phyloP scores from a whole-genome alignment of 1,139 yeast genomes.

The Lodderomyces theae region DNA sequence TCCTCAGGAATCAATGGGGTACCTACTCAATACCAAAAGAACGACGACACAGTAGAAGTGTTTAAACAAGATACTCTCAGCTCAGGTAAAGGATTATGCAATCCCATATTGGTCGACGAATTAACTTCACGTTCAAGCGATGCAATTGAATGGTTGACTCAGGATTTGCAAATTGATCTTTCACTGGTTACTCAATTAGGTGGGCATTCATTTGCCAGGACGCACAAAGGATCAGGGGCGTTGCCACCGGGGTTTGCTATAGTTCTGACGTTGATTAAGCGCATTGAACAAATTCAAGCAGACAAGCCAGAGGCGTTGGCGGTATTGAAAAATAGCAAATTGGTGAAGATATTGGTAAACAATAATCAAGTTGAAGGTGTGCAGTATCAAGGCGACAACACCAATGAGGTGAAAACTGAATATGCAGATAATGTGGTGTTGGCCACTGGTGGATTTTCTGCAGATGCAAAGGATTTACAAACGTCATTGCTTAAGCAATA shows the following conservation, averaged over 20 bases:
- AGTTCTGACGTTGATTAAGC: constrained; percentile 25
- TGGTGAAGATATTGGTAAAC: constrained; percentile 18
- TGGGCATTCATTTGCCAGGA: constrained; percentile 37
- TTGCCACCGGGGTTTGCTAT: constrained; percentile 41
- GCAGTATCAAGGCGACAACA: constrained; percentile 17
- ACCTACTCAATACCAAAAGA: constrained; percentile 29
- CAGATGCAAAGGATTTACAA: constrained; percentile 20
- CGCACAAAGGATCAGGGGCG: constrained; percentile 33
- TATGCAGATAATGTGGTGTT: constrained; percentile 24
- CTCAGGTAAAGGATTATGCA: constrained; percentile 32
- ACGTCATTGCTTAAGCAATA: constrained; percentile 24
- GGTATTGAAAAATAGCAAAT: constrained; percentile 21
- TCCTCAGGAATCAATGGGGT: constrained; percentile 42
- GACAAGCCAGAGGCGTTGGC: constrained; percentile 17
- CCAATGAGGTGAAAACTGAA: constrained; percentile 7
- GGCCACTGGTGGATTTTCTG: constrained; percentile 42
- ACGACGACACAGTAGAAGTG: constrained; percentile 23
- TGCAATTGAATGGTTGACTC: constrained; percentile 34
- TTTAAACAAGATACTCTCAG: constrained; percentile 29
- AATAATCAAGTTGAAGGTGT: constrained; percentile 22
- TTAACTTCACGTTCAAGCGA: constrained; percentile 25
- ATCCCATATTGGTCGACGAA: constrained; percentile 23
- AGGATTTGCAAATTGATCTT: constrained; percentile 26
- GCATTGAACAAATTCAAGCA: constrained; percentile 16
- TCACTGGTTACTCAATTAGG: constrained; percentile 31